Evolutionary conservation across 305 asterid species (phyloP).

Genomic region (Andrographis paniculata): DNA sequence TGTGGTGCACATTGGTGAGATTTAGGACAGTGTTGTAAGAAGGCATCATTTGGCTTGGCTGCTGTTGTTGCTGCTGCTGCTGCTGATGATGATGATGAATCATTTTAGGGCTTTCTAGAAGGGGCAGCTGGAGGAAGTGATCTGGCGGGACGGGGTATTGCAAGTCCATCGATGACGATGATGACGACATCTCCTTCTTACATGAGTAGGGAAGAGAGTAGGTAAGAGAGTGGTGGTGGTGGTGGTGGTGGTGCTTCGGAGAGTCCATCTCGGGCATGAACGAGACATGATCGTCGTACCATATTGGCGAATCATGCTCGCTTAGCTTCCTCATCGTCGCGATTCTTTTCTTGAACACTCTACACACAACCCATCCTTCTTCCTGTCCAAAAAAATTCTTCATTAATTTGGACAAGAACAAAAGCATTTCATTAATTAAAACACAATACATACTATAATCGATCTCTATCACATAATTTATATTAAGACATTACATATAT

Average conservation of each 20-base stretch:
- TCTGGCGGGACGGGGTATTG: constrained; percentile 22
- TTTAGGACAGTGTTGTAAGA: constrained; percentile 18
- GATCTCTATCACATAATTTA: too few relatives aligned
- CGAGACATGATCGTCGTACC: constrained; percentile 60
- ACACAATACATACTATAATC: too few relatives aligned
- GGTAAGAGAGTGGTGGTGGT: constrained; percentile 15
- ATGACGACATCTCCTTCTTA: constrained; percentile 58
- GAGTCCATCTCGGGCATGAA: constrained; percentile 53
- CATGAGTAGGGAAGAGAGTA: constrained; percentile 32
- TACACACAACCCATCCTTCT: constrained; percentile 86
- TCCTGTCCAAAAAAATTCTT: too few relatives aligned
- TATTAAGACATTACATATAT: too few relatives aligned
- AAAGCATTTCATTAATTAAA: too few relatives aligned
- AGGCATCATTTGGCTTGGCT: constrained; percentile 16
- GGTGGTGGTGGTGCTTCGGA: constrained; percentile 32
- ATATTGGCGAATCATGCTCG: constrained; percentile 52
- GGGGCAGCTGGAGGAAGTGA: constrained; percentile 60
- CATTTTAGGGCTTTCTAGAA: constrained; percentile 46
- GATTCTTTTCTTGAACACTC: constrained; percentile 65
- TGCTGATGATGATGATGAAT: too few relatives aligned
- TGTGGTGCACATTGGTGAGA: constrained; percentile 18
- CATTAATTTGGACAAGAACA: too few relatives aligned
- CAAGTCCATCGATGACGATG: too few relatives aligned
- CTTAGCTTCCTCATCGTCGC: constrained; percentile 33
- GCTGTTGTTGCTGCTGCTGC: constrained; percentile 19